A percentile compares a stretch with the other conserved stretches of the same genome.
These are phyloP conservation scores for Auriscalpium vulgare DNA, from an alignment of 768 basidiomycete genomes.

Conservation along the genomic window DNA sequence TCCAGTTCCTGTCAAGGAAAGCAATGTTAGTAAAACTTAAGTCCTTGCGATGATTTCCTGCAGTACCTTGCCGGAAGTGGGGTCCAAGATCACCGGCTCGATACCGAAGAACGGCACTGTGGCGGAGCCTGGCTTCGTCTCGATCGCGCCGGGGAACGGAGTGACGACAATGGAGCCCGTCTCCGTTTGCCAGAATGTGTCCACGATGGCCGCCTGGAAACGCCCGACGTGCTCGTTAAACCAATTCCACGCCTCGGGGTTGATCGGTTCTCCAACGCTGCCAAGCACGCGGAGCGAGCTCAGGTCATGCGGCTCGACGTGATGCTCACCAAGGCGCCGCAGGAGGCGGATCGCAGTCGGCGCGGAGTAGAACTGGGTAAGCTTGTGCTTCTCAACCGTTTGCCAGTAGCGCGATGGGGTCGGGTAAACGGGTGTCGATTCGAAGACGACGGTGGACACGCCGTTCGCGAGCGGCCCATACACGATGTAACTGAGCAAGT, in stretches of 20 bases:
- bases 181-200: conserved; percentile 98
- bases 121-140: conserved; percentile 93
- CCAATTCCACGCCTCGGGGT: conserved; percentile 99
- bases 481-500: conserved; percentile 63
- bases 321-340: conserved; percentile 76
- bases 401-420: conserved; percentile 97
- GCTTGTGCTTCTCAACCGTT: conserved; percentile 82
- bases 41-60: no score
- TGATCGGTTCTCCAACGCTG: conserved; percentile 96
- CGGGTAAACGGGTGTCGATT: conserved; percentile 95
- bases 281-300: conserved; percentile 80
- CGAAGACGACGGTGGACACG: conserved; percentile 83
- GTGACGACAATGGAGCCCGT: conserved; percentile 94
- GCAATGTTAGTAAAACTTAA: no score
- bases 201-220: conserved; percentile 84
- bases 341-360: conserved; percentile 94
- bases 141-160: conserved; percentile 91
- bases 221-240: conserved; percentile 93
- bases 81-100: conserved; percentile 80
- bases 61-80: conserved; percentile 58
- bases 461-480: conserved; percentile 91
- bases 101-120: conserved; percentile 98
- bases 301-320: conserved; percentile 79
- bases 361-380: conserved; percentile 95
- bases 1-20: conserved; percentile 39